phyloP scores from a whole-genome alignment of 2,329 filamentous ascomycete genomes.

The Ilyonectria robusta region DNA sequence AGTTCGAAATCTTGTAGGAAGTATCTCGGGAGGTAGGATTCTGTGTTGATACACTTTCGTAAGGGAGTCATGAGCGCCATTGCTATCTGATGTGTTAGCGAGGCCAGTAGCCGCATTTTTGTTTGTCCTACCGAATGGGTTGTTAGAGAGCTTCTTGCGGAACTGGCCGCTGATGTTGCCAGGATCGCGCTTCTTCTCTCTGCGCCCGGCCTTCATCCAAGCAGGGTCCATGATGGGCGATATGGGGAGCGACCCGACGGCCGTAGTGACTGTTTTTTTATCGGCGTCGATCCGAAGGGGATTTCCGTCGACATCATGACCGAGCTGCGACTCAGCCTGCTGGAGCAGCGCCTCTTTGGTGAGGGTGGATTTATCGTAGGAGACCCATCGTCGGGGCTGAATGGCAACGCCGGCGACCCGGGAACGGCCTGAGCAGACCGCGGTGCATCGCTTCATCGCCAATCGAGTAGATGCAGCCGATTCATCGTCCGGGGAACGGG shows the following conservation, averaged over 20 bases:
- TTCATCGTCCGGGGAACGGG: constrained; percentile 33
- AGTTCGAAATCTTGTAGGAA: constrained; percentile 76
- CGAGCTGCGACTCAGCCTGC: constrained; percentile 52
- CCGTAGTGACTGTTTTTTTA: constrained; percentile 61
- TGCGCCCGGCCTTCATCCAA: constrained; percentile 62
- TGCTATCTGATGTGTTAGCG: constrained; percentile 58
- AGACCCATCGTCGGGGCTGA: constrained; percentile 49
- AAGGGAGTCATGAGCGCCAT: constrained; percentile 73
- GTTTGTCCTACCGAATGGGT: constrained; percentile 71
- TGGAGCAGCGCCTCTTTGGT: constrained; percentile 49
- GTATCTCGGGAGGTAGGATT: constrained; percentile 66
- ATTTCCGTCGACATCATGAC: constrained; percentile 47
- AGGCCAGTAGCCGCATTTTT: not conserved
- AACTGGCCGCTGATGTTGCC: constrained; percentile 60
- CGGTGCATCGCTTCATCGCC: constrained; percentile 49
- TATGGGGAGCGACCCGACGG: constrained; percentile 63
- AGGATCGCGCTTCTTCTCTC: constrained; percentile 57
- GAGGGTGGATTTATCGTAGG: constrained; percentile 50
- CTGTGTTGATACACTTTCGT: constrained; percentile 68
- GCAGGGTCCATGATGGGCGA: constrained; percentile 69
- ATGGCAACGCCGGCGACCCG: constrained; percentile 11
- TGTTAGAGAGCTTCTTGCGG: constrained; percentile 71
- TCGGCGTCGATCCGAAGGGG: constrained; percentile 55
- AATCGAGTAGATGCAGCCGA: constrained; percentile 20
- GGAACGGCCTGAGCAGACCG: constrained; percentile 34